Base-by-base conservation (phyloP, 176 grass and related monocot genomes). In the Puccinellia tenuiflora region DNA sequence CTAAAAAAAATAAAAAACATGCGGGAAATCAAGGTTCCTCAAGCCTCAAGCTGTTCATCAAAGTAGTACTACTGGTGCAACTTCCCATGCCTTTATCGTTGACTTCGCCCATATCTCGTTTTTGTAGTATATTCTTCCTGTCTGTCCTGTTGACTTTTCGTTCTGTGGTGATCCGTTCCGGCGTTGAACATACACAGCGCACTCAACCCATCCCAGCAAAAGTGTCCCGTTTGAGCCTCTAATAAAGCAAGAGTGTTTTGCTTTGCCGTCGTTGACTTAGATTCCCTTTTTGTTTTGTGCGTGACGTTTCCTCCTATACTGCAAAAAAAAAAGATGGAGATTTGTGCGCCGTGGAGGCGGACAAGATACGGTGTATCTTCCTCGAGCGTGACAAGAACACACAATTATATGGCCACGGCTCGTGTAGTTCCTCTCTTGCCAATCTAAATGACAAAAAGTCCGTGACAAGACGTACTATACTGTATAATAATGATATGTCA, bases 111-210 rank as follows among this genome's bases (percentile, higher is more conserved):
- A 52, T 4, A 21, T 42, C 34, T 9, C 15, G 8, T 1, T 31
- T 1, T 1, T 11, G 11, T 21, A 13, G 11, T 14, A 74, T 74
- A 74, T 57, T 84, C 42, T 39, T 33, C 57, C 64, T 78, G 75
- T 31, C 65, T 63, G 60, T 63, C 60, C 2, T 63, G 54, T 43
- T 86, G 83, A 75, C 82, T 80, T 90, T 83, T 21, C 0, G 9
- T 51, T 17, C 51, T 46, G 35, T 73, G 83, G 77, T 11, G 43
- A 64, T 50, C 31, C 73, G 60, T 78, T 78, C 79, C 67, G 34
- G 76, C 47, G 26, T 17, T 18, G 69, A 48, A 28, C 45, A n/a
- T n/a, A n/a, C n/a, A 9, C 42, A 78, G 11, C 8, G 1, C 56
- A 77, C 73, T 82, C 77, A 18, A 51, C 37, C n/a, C 11, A 30